phyloP scores from a whole-genome alignment of 352 stramenopile species.

The Globisporangium parvum region DNA sequence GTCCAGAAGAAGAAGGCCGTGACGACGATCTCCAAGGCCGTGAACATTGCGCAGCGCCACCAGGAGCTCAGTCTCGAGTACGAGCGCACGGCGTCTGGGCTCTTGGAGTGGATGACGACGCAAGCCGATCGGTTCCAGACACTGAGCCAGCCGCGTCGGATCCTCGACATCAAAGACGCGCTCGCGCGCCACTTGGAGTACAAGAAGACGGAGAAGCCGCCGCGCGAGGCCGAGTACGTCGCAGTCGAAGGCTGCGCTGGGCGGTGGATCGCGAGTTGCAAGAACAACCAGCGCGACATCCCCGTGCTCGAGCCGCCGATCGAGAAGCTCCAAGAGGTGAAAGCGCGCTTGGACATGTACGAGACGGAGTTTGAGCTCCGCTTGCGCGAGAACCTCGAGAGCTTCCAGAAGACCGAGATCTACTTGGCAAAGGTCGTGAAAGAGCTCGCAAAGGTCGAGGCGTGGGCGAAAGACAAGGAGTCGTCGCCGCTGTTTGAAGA shows the following conservation, averaged over 20 bases:
- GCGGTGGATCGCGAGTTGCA: slow-evolving; percentile 81
- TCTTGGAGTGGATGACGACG: slow-evolving; percentile 66
- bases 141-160: slow-evolving; percentile 55
- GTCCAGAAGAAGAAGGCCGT: slow-evolving; percentile 88
- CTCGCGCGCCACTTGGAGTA: slow-evolving; percentile 69
- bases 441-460: slow-evolving; percentile 79
- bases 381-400: slow-evolving; percentile 66
- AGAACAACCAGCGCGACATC: slow-evolving; percentile 79
- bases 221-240: slow-evolving; percentile 77
- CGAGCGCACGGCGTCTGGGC: slow-evolving; percentile 49
- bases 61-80: slow-evolving; percentile 79
- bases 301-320: slow-evolving; percentile 65
- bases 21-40: slow-evolving; percentile 86
- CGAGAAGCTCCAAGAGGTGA: slow-evolving; percentile 76
- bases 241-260: slow-evolving; percentile 71
- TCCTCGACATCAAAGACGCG: slow-evolving; percentile 63
- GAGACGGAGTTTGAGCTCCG: slow-evolving; percentile 72
- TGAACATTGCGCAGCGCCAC: slow-evolving; percentile 87
- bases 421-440: slow-evolving; percentile 83
- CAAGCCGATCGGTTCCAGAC: slow-evolving; percentile 77
- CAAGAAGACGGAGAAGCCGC: slow-evolving; percentile 85
- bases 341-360: slow-evolving; percentile 55
- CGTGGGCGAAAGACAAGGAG: slow-evolving; percentile 79
- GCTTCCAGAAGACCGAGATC: slow-evolving; percentile 79
- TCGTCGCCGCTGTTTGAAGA: slow-evolving; percentile 64